These are phyloP conservation scores for Cordyceps fumosorosea DNA, from an alignment of 2,329 filamentous ascomycete species.

Conservation along the genomic window DNA sequence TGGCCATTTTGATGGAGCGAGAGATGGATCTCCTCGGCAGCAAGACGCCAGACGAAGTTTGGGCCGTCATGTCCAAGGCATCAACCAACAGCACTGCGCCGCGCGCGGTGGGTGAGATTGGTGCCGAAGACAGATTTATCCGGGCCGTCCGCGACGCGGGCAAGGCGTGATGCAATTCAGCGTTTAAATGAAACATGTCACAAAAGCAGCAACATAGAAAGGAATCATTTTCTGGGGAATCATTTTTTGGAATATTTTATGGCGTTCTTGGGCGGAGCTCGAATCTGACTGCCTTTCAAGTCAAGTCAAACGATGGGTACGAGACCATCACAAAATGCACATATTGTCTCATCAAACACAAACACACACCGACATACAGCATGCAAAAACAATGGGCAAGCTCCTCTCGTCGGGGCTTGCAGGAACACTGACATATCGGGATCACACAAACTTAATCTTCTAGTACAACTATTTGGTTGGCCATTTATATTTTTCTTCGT, in stretches of 20 bases:
- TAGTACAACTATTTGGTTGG: constrained; percentile 1
- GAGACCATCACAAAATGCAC: neutral
- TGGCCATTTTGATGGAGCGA: constrained; percentile 54
- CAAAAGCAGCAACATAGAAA: constrained; percentile 1
- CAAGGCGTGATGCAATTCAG: constrained; percentile 22
- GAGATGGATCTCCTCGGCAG: constrained; percentile 47
- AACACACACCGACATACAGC: constrained; percentile 1
- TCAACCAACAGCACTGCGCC: constrained; percentile 25
- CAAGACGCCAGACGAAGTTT: constrained; percentile 38
- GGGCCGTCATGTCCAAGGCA: constrained; percentile 28
- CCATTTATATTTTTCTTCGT: neutral
- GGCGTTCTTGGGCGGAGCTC: neutral
- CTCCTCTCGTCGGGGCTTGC: neutral
- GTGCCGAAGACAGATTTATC: constrained; percentile 45
- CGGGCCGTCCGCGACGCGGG: constrained; percentile 32
- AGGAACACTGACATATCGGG: neutral
- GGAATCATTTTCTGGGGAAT: neutral
- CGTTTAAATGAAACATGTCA: neutral
- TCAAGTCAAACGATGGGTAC: neutral
- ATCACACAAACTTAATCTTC: constrained; percentile 1
- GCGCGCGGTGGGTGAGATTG: constrained; percentile 33
- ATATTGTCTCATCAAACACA: neutral
- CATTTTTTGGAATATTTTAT: constrained; percentile 2
- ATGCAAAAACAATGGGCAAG: neutral
- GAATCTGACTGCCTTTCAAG: neutral